These are phyloP conservation scores for Vitis hybrid DNA, from an alignment of 177 flowering plant species.

Conservation along the genomic window DNA sequence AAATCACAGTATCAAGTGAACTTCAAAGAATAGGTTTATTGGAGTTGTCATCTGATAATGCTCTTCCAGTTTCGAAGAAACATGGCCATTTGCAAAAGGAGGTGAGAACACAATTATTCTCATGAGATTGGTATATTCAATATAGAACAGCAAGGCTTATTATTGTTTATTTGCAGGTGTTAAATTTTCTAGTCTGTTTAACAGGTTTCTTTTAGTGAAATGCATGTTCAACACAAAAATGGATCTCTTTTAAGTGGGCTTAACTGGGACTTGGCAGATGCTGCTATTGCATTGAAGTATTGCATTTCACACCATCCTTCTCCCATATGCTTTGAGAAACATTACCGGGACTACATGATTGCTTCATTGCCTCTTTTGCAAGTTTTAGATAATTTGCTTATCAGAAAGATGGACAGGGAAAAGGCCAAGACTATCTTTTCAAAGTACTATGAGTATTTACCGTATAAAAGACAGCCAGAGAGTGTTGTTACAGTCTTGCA, in stretches of 20 bases:
- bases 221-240: slow-evolving; percentile 26
- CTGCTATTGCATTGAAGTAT: slow-evolving; percentile 35
- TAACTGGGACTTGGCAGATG: slow-evolving; percentile 4
- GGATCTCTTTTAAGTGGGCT: slow-evolving; percentile 3
- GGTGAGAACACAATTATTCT: too few species aligned
- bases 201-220: slow-evolving; percentile 29
- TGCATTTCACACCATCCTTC: slow-evolving; percentile 59
- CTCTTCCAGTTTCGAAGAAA: too few species aligned
- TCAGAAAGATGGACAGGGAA: slow-evolving; percentile 56
- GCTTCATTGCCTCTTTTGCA: slow-evolving; percentile 62
- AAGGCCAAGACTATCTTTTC: slow-evolving; percentile 47
- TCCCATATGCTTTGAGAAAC: slow-evolving; percentile 93
- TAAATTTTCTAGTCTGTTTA: slow-evolving; percentile 12
- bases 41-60: too few species aligned
- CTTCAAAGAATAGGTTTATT: too few species aligned
- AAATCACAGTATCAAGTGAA: too few species aligned
- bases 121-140: too few species aligned
- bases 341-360: slow-evolving; percentile 77
- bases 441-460: slow-evolving; percentile 62
- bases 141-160: too few species aligned
- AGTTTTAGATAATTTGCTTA: slow-evolving; percentile 72
- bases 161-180: too few species aligned
- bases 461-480: slow-evolving; percentile 62
- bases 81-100: too few species aligned
- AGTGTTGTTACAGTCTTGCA: slow-evolving; percentile 62